Base-by-base conservation (phyloP, 208 protist genomes). In the Trypanosoma platydactyli region DNA sequence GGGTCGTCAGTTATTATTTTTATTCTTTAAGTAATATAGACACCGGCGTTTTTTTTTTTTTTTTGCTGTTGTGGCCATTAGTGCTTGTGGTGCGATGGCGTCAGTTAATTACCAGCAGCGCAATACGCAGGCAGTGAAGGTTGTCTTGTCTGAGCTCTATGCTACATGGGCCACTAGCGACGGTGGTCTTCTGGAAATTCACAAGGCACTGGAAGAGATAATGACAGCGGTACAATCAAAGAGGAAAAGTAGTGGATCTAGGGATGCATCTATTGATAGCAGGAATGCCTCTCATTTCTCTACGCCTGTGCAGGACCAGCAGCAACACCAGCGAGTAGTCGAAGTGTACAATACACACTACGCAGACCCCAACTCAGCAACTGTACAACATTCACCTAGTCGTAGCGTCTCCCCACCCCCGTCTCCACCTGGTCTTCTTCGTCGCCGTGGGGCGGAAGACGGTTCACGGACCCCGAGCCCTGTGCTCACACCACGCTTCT, bases 81-180 rank as follows among this genome's bases (percentile, higher is more conserved):
- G 45, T 22, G n/a, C 1, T 35, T 1, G 7, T 11, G 55, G 38
- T 16, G 25, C 35, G 25, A 58, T 65, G 56, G 48, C 45, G 2
- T 52, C 72, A 7, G 6, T 67, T 29, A 67, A 60, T 50, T 56
- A 64, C 41, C 68, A 71, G 18, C 68, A 83, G 65, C 69, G 71
- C 33, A 49, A 79, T 61, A 63, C 83, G 74, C 76, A 73, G 24
- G 67, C 81, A 27, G 75, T 79, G 18, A 93, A 90, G 52, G 70
- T 82, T 20, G 72, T 94, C 6, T 72, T 90, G 11, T 88, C 88
- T 4, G 77, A 91, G 63, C 70, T 94, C 1, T 94, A 91, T 64
- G 71, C 78, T 11, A 85, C 78, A 15, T 94, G 88, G 85, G 74
- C 73, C 0, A 91, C 77, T 15, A 79, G 83, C 29, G 71, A 78